Conservation (phyloP, 164 flowering plant genomes). For the Macadamia integrifolia region DNA sequence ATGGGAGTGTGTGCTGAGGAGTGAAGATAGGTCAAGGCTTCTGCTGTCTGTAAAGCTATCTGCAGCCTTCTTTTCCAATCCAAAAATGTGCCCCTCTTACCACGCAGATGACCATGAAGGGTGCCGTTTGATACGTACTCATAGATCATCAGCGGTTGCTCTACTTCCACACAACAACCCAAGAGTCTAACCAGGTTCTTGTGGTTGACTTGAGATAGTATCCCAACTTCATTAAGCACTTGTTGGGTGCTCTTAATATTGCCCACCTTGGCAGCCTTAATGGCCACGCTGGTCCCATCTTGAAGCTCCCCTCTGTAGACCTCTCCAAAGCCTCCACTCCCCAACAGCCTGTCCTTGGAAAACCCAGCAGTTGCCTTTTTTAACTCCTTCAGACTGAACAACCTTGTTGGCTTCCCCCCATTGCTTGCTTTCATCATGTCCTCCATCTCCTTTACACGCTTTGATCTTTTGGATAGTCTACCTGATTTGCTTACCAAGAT, state of each 20-base stretch:
- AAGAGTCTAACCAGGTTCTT: slow-evolving; percentile 51
- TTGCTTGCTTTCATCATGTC: slow-evolving; percentile 37
- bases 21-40: slow-evolving; percentile 63
- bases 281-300: slow-evolving; percentile 56
- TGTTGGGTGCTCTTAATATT: slow-evolving; percentile 54
- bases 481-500: slow-evolving; percentile 17
- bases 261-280: slow-evolving; percentile 60
- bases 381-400: slow-evolving; percentile 43
- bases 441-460: slow-evolving; percentile 40
- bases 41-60: slow-evolving; percentile 55
- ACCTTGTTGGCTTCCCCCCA: slow-evolving; percentile 36
- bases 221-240: slow-evolving; percentile 61
- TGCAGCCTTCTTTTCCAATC: slow-evolving; percentile 44
- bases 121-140: slow-evolving; percentile 64
- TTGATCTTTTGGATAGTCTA: slow-evolving; percentile 18
- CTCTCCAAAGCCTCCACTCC: slow-evolving; percentile 64
- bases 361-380: slow-evolving; percentile 48
- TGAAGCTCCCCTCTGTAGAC: slow-evolving; percentile 59
- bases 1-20: slow-evolving; percentile 57
- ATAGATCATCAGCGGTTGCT: slow-evolving; percentile 61
- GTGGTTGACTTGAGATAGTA: slow-evolving; percentile 74
- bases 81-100: slow-evolving; percentile 25
- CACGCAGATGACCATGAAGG: slow-evolving; percentile 50
- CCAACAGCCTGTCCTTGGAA: slow-evolving; percentile 38
- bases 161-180: slow-evolving; percentile 60